These are phyloP conservation scores for Beauveria bassiana DNA, from an alignment of 2,329 filamentous ascomycete species.

Conservation along the genomic window DNA sequence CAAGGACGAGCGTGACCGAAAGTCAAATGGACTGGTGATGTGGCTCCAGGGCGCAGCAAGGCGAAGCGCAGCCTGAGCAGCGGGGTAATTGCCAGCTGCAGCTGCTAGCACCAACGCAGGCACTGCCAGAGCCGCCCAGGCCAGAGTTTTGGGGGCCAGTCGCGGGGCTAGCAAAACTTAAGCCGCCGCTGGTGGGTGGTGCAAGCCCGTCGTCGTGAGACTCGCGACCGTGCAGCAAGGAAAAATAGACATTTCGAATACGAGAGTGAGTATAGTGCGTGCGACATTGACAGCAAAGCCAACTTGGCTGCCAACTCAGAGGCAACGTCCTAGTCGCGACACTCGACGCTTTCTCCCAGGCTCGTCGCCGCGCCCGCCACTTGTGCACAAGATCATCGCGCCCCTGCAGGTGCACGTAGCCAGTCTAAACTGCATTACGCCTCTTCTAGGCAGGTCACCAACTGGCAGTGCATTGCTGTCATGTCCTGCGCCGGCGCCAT, in stretches of 20 bases:
- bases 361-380: neutral
- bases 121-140: neutral
- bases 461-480: neutral
- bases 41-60: conserved; percentile 7
- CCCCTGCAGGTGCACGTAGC: neutral
- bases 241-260: neutral
- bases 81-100: conserved; percentile 5
- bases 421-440: neutral
- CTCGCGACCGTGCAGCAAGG: neutral
- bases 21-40: conserved; percentile 1
- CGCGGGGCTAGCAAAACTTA: conserved; percentile 4
- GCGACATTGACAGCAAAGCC: neutral
- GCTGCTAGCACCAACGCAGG: neutral
- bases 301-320: neutral
- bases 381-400: neutral
- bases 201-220: neutral
- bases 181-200: neutral
- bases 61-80: conserved; percentile 2
- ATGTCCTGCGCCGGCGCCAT: conserved; percentile 3
- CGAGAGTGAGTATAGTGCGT: neutral
- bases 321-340: neutral
- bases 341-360: neutral
- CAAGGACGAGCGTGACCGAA: neutral
- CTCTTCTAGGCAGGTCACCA: neutral
- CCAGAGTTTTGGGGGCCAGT: neutral